A percentile compares a stretch with the other conserved stretches of the same genome.
These are phyloP conservation scores for Diaporthe helianthi DNA, from an alignment of 2,329 filamentous ascomycete genomes.

Conservation along the genomic window DNA sequence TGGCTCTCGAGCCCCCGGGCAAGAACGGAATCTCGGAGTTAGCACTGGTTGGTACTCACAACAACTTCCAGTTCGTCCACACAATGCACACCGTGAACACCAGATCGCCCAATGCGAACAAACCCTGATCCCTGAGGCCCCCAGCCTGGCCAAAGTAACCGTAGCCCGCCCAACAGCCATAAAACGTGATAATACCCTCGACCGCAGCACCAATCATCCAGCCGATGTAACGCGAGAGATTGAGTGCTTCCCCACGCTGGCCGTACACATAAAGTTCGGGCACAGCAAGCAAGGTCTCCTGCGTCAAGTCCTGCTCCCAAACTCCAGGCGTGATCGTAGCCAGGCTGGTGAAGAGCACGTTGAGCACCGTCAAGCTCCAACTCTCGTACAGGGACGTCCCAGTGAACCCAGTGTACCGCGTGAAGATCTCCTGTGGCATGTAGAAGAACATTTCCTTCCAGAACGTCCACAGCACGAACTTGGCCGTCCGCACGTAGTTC, in stretches of 20 bases:
- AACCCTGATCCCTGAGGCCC: conserved; percentile 66
- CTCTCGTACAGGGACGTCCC: conserved; percentile 91
- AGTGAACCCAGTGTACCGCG: conserved; percentile 84
- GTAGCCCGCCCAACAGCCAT: conserved; percentile 63
- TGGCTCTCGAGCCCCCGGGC: neutral
- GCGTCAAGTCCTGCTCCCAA: conserved; percentile 86
- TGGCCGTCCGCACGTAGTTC: conserved; percentile 89
- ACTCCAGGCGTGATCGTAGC: conserved; percentile 89
- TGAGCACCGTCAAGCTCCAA: conserved; percentile 89
- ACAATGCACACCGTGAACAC: conserved; percentile 74
- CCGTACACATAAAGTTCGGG: conserved; percentile 90
- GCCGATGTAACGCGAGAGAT: conserved; percentile 72
- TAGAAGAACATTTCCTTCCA: conserved; percentile 91
- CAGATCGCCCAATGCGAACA: conserved; percentile 78
- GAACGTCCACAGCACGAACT: conserved; percentile 89
- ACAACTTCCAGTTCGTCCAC: conserved; percentile 78
- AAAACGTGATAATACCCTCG: conserved; percentile 76
- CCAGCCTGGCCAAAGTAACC: conserved; percentile 50
- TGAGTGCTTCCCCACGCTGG: conserved; percentile 75
- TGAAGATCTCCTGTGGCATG: conserved; percentile 82
- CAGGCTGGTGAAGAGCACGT: conserved; percentile 90
- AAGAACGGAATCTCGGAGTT: too few relatives aligned
- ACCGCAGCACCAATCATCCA: conserved; percentile 80
- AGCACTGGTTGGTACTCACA: conserved; percentile 66
- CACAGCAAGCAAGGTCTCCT: conserved; percentile 87